Evolutionary conservation across 2,329 filamentous ascomycete genomes (phyloP), one percentile per base, ranked within the genome.

Genomic region (Hortaea werneckii): DNA sequence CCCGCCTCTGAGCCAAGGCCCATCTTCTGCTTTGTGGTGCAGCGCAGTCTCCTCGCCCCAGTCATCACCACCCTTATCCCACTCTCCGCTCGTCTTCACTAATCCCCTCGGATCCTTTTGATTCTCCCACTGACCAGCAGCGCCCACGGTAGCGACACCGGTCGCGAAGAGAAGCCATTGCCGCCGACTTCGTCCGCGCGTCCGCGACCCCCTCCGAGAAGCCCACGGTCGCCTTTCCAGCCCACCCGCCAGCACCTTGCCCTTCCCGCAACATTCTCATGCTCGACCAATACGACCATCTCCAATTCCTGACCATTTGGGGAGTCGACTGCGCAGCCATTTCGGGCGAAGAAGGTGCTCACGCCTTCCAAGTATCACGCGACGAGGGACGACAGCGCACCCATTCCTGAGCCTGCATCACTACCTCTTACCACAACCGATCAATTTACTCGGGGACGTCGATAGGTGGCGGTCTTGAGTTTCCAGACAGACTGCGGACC

Each of bases 141-240:
- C 32, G 32, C 32, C 32, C 20, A 20, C 20, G 20, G 20, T 20
- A 20, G 20, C 20, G 20, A 20, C 20, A 20, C 20, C 20, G 20
- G 20, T 20, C 20, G 20, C 20, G 20, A 20, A 20, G 20, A 20
- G 20, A 20, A 20, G 20, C 20, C 20, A 20, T n/a, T 9, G 40
- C 40, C 40, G 40, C 12, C 40, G 28, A 42, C 40, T 29, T 8
- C 12, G n/a, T 29, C 35, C 34, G 12, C 34, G 27, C 28, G 12
- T 38, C 30, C 27, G 13, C 37, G 28, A 39, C 44, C 6, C 35
- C 6, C 32, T 13, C 29, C 27, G 10, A 20, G 28, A 8, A n/a
- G 9, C 11, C n/a, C 41, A 43, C 44, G 44, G 44, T 42, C 44
- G 44, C 40, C 44, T 29, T 42, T 42, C 11, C 32, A 40, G 44